Conservation (phyloP, 2,329 filamentous ascomycete genomes). For the Amauroascus verrucosus region DNA sequence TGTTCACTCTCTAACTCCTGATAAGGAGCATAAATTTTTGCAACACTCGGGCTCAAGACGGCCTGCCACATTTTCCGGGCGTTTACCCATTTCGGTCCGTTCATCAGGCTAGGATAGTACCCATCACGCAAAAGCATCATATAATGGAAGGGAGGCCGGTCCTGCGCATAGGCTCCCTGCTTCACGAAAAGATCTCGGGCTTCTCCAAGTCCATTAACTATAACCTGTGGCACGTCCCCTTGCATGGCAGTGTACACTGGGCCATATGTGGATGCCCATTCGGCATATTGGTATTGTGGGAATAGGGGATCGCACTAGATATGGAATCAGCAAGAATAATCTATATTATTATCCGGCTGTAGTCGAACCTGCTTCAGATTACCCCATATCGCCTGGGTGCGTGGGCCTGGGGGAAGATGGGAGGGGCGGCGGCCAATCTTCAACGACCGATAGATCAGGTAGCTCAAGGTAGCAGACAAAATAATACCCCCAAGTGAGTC, state of each 20-base stretch:
- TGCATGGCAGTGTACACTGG: constrained; percentile 45
- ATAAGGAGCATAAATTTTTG: constrained; percentile 2
- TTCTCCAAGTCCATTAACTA: constrained; percentile 47
- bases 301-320: not conserved
- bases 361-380: constrained; percentile 4
- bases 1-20: constrained; percentile 7
- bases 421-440: not conserved
- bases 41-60: not conserved
- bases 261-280: constrained; percentile 46
- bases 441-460: not conserved
- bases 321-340: not conserved
- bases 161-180: constrained; percentile 38
- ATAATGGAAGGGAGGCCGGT: constrained; percentile 20
- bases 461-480: not conserved
- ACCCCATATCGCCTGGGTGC: constrained; percentile 4
- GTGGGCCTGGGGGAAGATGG: not conserved
- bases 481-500: not conserved
- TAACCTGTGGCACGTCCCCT: constrained; percentile 40
- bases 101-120: constrained; percentile 5
- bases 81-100: constrained; percentile 2
- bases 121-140: constrained; percentile 3
- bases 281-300: constrained; percentile 34
- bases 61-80: constrained; percentile 7
- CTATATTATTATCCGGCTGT: not conserved
- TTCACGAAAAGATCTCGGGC: constrained; percentile 42